Conservation (phyloP, 2,329 filamentous ascomycete species). For the Fonsecaea nubica region DNA sequence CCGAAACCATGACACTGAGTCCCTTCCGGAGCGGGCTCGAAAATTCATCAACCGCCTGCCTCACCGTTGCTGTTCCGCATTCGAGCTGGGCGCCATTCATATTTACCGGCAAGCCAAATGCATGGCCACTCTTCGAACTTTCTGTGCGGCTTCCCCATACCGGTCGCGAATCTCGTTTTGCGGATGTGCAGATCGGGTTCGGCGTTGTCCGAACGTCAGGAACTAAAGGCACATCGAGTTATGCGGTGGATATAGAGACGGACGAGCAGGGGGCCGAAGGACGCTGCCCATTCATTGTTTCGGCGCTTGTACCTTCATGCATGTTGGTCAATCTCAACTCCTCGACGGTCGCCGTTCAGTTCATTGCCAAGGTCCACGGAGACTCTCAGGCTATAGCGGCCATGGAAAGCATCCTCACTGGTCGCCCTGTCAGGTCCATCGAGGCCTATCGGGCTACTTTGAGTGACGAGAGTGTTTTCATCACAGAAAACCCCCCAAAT, state of each 20-base stretch:
- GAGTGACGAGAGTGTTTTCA: not conserved
- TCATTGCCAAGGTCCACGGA: not conserved
- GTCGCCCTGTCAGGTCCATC: not conserved
- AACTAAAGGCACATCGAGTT: not conserved
- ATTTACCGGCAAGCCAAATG: not conserved
- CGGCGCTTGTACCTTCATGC: not conserved
- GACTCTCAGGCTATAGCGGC: not conserved
- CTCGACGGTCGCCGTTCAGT: not conserved
- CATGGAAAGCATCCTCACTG: not conserved
- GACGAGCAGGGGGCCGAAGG: not conserved
- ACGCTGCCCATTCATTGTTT: not conserved
- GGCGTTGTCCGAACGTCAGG: not conserved
- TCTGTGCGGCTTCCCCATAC: not conserved
- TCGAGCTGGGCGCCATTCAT: not conserved
- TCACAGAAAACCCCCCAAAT: not conserved
- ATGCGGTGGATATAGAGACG: not conserved
- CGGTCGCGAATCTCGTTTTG: not conserved
- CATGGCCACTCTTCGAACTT: not conserved
- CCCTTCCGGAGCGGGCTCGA: not conserved
- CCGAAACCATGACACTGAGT: not conserved
- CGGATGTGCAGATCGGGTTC: not conserved
- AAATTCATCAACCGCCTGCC: not conserved
- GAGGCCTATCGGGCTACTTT: not conserved
- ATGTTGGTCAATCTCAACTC: not conserved
- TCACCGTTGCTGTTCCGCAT: not conserved